Evolutionary conservation across 1,284 basidiomycete genomes (phyloP).

Genomic region (Polyporus tsugae): DNA sequence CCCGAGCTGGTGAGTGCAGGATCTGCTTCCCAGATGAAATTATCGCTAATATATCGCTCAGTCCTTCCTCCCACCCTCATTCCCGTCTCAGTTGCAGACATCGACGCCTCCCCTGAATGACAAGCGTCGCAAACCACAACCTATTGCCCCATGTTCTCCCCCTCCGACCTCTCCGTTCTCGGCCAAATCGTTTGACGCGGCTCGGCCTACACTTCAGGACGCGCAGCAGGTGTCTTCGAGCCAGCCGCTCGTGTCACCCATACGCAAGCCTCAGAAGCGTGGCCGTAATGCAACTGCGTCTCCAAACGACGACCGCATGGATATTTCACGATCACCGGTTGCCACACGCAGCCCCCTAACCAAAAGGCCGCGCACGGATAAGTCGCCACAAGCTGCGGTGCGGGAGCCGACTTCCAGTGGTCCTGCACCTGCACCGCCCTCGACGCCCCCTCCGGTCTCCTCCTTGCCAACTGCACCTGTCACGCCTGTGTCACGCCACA

Average conservation of each 20-base stretch:
- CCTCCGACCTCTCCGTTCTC: constrained; percentile 38
- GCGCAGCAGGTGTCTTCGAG: constrained; percentile 33
- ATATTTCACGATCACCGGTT: constrained; percentile 22
- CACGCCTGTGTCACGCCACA: constrained; percentile 28
- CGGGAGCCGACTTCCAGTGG: constrained; percentile 33
- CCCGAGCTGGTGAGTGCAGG: constrained; percentile 39
- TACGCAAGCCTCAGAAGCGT: constrained; percentile 32
- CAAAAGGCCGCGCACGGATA: constrained; percentile 36
- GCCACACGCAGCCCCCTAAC: constrained; percentile 19
- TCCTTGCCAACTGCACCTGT: constrained; percentile 28
- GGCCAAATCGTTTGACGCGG: constrained; percentile 29
- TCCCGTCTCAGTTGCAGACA: constrained; percentile 48
- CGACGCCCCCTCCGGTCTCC: constrained; percentile 36
- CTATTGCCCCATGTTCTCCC: constrained; percentile 38
- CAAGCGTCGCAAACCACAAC: constrained; percentile 40
- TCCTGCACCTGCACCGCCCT: constrained; percentile 35
- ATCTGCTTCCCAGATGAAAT: constrained; percentile 40
- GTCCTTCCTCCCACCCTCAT: constrained; percentile 47
- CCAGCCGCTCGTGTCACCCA: constrained; percentile 23
- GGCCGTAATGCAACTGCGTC: constrained; percentile 29
- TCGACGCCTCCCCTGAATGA: constrained; percentile 44
- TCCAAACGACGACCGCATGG: constrained; percentile 22
- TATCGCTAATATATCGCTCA: constrained; percentile 27
- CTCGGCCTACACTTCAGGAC: constrained; percentile 24
- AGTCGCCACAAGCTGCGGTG: constrained; percentile 10